phyloP scores from a whole-genome alignment of 1,284 basidiomycete genomes.

The Ganoderma boninense region DNA sequence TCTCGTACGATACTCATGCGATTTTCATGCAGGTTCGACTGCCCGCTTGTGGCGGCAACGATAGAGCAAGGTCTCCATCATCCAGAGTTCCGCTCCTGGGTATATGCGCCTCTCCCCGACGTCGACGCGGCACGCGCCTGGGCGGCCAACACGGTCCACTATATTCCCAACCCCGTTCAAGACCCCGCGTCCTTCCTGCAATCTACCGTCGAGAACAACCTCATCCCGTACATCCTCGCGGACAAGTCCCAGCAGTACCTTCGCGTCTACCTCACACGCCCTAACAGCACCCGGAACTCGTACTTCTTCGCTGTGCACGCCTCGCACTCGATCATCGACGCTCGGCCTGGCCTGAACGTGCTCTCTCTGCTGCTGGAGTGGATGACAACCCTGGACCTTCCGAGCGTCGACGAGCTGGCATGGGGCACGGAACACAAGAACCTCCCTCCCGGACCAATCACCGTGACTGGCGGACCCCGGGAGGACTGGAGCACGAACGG shows the following conservation, averaged over 20 bases:
- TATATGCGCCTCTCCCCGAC: neutral
- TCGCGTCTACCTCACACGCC: neutral
- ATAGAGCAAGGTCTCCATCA: no score
- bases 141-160: neutral
- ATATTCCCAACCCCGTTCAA: neutral
- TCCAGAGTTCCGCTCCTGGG: neutral
- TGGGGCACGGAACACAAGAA: slow-evolving; percentile 26
- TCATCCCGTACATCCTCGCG: neutral
- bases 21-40: no score
- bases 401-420: no score
- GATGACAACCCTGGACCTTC: neutral
- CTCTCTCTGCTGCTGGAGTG: neutral
- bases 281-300: neutral
- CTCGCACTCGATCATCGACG: neutral
- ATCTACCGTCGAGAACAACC: neutral
- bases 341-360: neutral
- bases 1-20: no score
- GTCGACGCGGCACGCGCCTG: neutral
- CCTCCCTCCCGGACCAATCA: slow-evolving; percentile 21
- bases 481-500: slow-evolving; percentile 15
- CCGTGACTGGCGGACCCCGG: slow-evolving; percentile 16
- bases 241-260: neutral
- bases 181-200: neutral
- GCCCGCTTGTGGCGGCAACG: no score
- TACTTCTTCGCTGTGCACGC: neutral